These are phyloP conservation scores for Lumnitzera littorea DNA, from an alignment of 345 rosid genomes.

Conservation along the genomic window DNA sequence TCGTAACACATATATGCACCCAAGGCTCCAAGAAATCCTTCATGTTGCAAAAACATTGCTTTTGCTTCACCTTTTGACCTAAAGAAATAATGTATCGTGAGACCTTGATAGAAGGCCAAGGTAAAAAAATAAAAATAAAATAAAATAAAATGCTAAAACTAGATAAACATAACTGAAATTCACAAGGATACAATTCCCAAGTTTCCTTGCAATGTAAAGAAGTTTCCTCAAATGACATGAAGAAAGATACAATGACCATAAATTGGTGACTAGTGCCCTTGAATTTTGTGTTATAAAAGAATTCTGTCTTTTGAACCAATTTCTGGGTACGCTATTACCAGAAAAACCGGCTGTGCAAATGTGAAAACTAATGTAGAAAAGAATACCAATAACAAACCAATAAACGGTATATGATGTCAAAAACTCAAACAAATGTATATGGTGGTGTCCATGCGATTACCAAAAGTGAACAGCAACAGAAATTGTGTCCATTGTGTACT, in stretches of 20 bases:
- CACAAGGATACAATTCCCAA: background rate
- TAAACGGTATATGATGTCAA: background rate
- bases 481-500: constrained; percentile 76
- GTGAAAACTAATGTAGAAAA: too few species aligned
- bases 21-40: constrained; percentile 85
- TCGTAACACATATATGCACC: constrained; percentile 65
- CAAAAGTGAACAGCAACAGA: constrained; percentile 75
- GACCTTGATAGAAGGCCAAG: background rate
- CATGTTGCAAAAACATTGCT: constrained; percentile 78
- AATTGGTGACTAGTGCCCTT: too few species aligned
- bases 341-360: too few species aligned
- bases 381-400: background rate
- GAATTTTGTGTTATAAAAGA: too few species aligned
- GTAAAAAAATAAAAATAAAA: background rate
- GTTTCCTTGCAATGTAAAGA: background rate
- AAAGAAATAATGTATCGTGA: constrained; percentile 1
- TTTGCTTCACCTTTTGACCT: constrained; percentile 92
- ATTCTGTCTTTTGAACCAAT: too few species aligned
- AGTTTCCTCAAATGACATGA: background rate
- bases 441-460: constrained; percentile 20
- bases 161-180: background rate
- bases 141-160: background rate
- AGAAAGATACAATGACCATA: background rate
- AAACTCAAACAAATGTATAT: background rate
- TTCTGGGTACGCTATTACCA: too few species aligned